phyloP scores from a whole-genome alignment of 169 alveolate species.

The Plasmodium ovale region DNA sequence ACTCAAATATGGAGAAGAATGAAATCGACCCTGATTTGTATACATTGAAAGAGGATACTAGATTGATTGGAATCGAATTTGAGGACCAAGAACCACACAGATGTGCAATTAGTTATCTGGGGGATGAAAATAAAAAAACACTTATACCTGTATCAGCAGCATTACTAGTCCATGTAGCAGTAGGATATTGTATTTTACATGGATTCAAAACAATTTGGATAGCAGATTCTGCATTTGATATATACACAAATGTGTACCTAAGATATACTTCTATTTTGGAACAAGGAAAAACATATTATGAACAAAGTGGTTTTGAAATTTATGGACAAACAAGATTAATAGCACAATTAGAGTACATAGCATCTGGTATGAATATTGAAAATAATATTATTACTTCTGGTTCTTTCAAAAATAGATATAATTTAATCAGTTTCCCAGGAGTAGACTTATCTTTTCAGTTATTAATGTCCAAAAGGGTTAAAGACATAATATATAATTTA shows the following conservation, averaged over 20 bases:
- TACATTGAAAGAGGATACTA: constrained; percentile 34
- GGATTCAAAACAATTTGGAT: constrained; percentile 81
- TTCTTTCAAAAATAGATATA: constrained; percentile 48
- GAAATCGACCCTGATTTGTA: constrained; percentile 37
- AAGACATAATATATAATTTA: constrained; percentile 68
- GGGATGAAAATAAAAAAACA: constrained; percentile 74
- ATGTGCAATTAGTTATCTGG: constrained; percentile 83
- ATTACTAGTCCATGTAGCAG: constrained; percentile 58
- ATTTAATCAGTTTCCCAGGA: constrained; percentile 64
- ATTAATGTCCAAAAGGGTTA: constrained; percentile 68
- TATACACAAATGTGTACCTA: constrained; percentile 74
- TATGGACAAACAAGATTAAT: constrained; percentile 77
- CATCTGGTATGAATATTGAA: constrained; percentile 76
- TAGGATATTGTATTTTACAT: constrained; percentile 80
- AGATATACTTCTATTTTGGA: constrained; percentile 80
- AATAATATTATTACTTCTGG: constrained; percentile 59
- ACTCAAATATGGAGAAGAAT: too few species aligned
- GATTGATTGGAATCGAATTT: constrained; percentile 83
- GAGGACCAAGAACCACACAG: constrained; percentile 80
- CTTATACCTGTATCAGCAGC: constrained; percentile 75
- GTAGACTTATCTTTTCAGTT: constrained; percentile 31
- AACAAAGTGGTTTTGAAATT: constrained; percentile 78
- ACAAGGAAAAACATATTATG: constrained; percentile 78
- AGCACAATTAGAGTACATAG: constrained; percentile 73
- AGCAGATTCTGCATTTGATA: constrained; percentile 82